Conservation (phyloP, 1,139 yeast species). For the Saccharomyces hybrid region DNA sequence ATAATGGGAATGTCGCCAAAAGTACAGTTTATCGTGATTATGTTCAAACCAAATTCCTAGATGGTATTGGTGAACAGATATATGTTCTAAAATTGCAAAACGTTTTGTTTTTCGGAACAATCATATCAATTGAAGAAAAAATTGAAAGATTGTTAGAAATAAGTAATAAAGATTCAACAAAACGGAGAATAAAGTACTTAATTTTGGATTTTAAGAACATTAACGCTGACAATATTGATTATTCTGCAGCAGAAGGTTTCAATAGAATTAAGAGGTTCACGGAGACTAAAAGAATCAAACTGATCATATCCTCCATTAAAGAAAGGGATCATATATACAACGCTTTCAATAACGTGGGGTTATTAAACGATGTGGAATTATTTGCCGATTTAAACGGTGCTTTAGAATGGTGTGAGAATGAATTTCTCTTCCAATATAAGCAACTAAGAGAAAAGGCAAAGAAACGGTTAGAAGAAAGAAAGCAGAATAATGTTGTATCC, state of each 20-base stretch:
- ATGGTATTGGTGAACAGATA: slow-evolving; percentile 84
- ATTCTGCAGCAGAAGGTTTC: slow-evolving; percentile 94
- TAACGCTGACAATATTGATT: slow-evolving; percentile 63
- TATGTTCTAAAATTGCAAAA: slow-evolving; percentile 84
- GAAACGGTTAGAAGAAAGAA: slow-evolving; percentile 12
- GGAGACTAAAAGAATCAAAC: slow-evolving; percentile 58
- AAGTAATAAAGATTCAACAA: slow-evolving; percentile 42
- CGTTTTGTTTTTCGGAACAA: slow-evolving; percentile 86
- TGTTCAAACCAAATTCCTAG: slow-evolving; percentile 76
- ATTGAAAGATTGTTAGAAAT: slow-evolving; percentile 52
- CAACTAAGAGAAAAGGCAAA: slow-evolving; percentile 28
- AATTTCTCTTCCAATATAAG: slow-evolving; percentile 65
- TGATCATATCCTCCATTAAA: slow-evolving; percentile 74
- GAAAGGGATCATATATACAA: slow-evolving; percentile 53
- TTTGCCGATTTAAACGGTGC: slow-evolving; percentile 69
- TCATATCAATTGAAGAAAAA: slow-evolving; percentile 78
- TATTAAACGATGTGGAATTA: slow-evolving; percentile 45
- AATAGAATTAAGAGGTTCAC: slow-evolving; percentile 76
- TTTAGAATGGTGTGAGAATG: slow-evolving; percentile 94
- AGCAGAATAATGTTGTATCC: slow-evolving; percentile 3
- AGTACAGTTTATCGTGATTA: slow-evolving; percentile 92
- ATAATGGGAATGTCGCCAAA: slow-evolving; percentile 82
- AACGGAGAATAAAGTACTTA: slow-evolving; percentile 52
- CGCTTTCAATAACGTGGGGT: slow-evolving; percentile 65
- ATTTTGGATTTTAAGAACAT: slow-evolving; percentile 82